Conservation (phyloP, 1,284 basidiomycete genomes). For the Chalciporus sp. region DNA sequence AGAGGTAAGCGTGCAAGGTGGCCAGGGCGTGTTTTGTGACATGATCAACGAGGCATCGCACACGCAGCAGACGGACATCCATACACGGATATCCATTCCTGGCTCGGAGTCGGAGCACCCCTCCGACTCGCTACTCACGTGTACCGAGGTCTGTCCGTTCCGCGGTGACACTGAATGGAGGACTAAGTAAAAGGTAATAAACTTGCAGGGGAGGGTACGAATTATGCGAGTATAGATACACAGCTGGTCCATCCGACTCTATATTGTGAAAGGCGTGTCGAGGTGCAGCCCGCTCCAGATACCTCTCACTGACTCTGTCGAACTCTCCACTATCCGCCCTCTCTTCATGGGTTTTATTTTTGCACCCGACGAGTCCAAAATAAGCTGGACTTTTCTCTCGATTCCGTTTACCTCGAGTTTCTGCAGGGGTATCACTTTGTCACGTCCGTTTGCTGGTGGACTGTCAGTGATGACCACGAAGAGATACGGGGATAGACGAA, state of each 20-base stretch:
- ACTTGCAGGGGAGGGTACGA: background rate
- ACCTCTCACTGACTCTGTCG: constrained; percentile 77
- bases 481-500: constrained; percentile 34
- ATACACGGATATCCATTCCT: background rate
- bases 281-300: constrained; percentile 86
- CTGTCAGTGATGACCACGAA: constrained; percentile 14
- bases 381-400: constrained; percentile 74
- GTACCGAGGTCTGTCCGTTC: background rate
- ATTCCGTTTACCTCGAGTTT: constrained; percentile 71
- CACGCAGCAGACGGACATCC: background rate
- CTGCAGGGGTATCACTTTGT: constrained; percentile 79
- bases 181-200: background rate
- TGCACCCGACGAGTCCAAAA: constrained; percentile 82
- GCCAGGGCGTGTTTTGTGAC: constrained; percentile 37
- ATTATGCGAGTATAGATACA: constrained; percentile 8
- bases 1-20: constrained; percentile 27
- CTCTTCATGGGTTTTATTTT: constrained; percentile 78
- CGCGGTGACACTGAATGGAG: background rate
- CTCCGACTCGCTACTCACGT: background rate
- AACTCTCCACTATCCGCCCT: constrained; percentile 72
- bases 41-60: constrained; percentile 1
- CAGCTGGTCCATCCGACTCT: constrained; percentile 1
- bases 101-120: no score
- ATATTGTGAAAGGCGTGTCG: constrained; percentile 44
- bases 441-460: constrained; percentile 67